A percentile compares a stretch with the other conserved stretches of the same genome.
phyloP scores from a whole-genome alignment of 345 rosid species.

The Populus ilicifolia region DNA sequence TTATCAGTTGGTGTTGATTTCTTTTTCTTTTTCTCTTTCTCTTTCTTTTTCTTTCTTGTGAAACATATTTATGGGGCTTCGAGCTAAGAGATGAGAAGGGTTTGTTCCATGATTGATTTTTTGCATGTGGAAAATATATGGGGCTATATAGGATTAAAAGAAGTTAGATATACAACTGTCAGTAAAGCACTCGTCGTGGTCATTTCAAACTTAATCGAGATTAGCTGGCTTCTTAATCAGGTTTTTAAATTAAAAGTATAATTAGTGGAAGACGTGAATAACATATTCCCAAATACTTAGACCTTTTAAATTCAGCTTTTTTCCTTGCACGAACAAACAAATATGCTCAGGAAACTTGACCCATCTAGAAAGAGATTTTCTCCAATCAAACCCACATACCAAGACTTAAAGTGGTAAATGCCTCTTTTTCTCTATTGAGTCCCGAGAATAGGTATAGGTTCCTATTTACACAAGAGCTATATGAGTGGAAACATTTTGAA shows the following conservation, averaged over 20 bases:
- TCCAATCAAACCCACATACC: conserved; percentile 28
- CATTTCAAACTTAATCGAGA: neutral
- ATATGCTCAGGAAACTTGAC: conserved; percentile 30
- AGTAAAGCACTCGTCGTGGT: neutral
- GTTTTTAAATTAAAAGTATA: neutral
- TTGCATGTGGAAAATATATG: neutral
- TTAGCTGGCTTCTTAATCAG: conserved; percentile 2
- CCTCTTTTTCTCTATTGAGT: conserved; percentile 10
- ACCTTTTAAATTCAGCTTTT: conserved; percentile 19
- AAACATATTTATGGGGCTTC: neutral
- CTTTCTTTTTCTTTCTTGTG: neutral
- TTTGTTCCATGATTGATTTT: neutral
- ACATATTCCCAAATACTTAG: conserved; percentile 13
- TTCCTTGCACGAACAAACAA: conserved; percentile 24
- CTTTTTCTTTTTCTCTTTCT: too few relatives aligned
- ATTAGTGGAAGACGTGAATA: conserved; percentile 22
- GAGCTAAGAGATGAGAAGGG: too few relatives aligned
- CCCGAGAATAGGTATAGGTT: conserved; percentile 18
- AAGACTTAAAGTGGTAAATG: conserved; percentile 28
- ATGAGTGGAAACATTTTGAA: conserved; percentile 47
- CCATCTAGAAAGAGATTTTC: conserved; percentile 14
- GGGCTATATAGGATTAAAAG: neutral
- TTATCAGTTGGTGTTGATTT: neutral
- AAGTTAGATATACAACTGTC: neutral
- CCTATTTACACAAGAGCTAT: conserved; percentile 12